These are phyloP conservation scores for Trichoderma hamatum DNA, from an alignment of 2,329 filamentous ascomycete genomes.

Conservation along the genomic window DNA sequence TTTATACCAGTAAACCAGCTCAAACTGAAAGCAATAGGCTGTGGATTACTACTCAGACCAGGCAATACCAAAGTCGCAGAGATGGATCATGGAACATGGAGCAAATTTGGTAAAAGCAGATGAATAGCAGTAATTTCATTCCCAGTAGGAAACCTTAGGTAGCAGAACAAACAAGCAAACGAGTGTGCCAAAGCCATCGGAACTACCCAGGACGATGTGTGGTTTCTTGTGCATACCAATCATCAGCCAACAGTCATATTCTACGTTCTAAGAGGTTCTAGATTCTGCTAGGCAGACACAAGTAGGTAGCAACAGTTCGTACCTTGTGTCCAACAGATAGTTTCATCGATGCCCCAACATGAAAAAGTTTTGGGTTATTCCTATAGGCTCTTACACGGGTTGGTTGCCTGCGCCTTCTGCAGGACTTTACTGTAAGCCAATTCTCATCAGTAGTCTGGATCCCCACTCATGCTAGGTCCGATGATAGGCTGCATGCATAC, in stretches of 20 bases:
- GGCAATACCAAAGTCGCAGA: background rate
- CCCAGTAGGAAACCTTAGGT: background rate
- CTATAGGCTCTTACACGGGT: background rate
- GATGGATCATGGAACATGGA: background rate
- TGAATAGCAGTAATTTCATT: background rate
- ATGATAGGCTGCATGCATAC: constrained; percentile 6
- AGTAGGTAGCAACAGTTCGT: background rate
- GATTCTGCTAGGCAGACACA: background rate
- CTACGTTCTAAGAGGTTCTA: background rate
- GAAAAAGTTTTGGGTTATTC: background rate
- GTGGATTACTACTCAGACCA: background rate
- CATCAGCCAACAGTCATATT: background rate
- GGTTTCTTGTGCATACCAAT: background rate
- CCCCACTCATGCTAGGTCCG: background rate
- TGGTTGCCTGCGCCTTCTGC: background rate
- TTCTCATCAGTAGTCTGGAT: background rate
- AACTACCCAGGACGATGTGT: background rate
- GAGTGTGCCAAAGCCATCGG: background rate
- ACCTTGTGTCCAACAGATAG: background rate
- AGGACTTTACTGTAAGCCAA: background rate
- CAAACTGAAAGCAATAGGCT: background rate
- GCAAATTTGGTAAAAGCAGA: background rate
- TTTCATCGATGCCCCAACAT: background rate
- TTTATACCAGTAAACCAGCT: background rate
- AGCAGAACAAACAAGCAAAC: background rate